Base-by-base conservation (phyloP, 768 basidiomycete species). In the Hydnum rufescens region DNA sequence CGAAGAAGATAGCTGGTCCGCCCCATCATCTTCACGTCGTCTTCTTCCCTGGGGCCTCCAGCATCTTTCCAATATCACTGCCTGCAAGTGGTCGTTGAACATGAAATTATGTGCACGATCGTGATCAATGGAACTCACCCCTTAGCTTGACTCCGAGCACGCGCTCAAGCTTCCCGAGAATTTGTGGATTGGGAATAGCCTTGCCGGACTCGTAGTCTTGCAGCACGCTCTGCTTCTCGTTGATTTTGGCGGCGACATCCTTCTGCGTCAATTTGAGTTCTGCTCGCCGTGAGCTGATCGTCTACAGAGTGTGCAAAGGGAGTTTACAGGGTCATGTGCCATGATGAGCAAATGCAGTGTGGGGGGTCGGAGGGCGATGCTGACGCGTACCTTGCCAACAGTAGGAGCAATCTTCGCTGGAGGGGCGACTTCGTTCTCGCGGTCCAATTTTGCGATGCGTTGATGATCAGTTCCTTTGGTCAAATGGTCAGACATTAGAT, bases 351-450 rank as follows among this genome's bases (percentile, higher is more conserved):
- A 47, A 47, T 8, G 8, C 1, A 25, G 44, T 47, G 44, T 28
- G 13, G 13, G 8, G 8, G 44, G 26, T 8, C 13, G 8, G 8
- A 47, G 44, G 44, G 8, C 8, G 8, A 16, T 47, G 44, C 8
- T 47, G 44, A 47, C 25, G 44, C 8, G 42, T 62, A 82, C 84
- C 65, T 78, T 78, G 57, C 84, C 83, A 56, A 84, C 84, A 23
- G 70, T 71, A 5, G 78, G 71, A 1, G 71, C 64, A 57, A 96
- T 68, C 67, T 88, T 93, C 51, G 82, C 58, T 46, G 92, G 92
- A 4, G 90, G 89, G 5, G 89, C 87, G 23, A 93, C 89, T 61
- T 93, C 90, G 64, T 96, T 92, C 60, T 95, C 88, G 42, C 86
- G 77, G 65, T 92, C 90, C 42, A 96, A 79, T 62, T 92, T 92